These are phyloP conservation scores for Malus hybrid DNA, from an alignment of 331 rosid species.

Conservation along the genomic window DNA sequence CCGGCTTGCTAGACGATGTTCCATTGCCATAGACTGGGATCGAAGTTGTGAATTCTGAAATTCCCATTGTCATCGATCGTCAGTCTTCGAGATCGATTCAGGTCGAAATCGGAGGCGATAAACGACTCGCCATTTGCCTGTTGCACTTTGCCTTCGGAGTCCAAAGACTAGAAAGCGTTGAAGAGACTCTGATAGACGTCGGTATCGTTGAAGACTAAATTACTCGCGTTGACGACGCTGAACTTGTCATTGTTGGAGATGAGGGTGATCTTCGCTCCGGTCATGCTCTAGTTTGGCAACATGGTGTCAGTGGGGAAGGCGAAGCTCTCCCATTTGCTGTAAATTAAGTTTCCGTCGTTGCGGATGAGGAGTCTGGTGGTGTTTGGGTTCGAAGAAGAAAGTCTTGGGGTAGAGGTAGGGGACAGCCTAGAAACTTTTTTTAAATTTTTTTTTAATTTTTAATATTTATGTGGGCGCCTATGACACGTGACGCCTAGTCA, in stretches of 20 bases:
- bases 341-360: constrained; percentile 32
- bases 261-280: constrained; percentile 13
- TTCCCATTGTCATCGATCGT: constrained; percentile 73
- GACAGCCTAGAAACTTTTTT: no score
- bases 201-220: constrained; percentile 16
- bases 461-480: no score
- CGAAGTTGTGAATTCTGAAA: constrained; percentile 54
- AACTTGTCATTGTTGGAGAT: constrained; percentile 35
- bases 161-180: constrained; percentile 15
- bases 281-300: constrained; percentile 21
- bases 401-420: neutral
- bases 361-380: constrained; percentile 18
- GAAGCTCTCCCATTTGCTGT: constrained; percentile 46
- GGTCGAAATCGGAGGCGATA: constrained; percentile 49
- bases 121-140: constrained; percentile 13
- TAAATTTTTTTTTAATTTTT: no score
- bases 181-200: constrained; percentile 14
- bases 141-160: constrained; percentile 27
- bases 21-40: constrained; percentile 36
- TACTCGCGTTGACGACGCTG: constrained; percentile 13
- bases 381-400: constrained; percentile 6
- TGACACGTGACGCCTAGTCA: no score
- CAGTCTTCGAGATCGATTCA: constrained; percentile 30
- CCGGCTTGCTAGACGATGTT: constrained; percentile 49
- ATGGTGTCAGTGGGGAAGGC: constrained; percentile 43